phyloP scores from a whole-genome alignment of 768 basidiomycete genomes.

The Filobasidium floriforme region DNA sequence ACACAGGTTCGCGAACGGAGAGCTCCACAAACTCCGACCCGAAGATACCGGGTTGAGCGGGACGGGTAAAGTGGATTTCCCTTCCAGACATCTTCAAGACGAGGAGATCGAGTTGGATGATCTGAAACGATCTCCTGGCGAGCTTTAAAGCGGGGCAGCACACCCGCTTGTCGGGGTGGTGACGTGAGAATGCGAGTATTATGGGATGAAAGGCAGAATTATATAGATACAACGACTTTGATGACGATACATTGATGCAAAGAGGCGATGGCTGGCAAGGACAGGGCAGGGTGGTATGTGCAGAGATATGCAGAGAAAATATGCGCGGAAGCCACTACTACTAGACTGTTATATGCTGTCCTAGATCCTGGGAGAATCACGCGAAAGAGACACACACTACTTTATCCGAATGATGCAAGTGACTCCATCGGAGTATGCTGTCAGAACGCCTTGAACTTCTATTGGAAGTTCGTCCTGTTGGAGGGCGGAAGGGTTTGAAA shows the following conservation, averaged over 20 bases:
- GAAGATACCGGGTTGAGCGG: conserved; percentile 2
- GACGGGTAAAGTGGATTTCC: neutral
- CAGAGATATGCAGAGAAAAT: neutral
- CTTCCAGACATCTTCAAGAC: neutral
- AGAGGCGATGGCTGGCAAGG: neutral
- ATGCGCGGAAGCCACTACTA: neutral
- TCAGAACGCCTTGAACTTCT: conserved; percentile 38
- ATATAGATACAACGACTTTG: neutral
- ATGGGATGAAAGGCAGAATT: too few species aligned
- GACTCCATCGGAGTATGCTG: conserved; percentile 35
- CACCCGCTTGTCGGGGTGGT: neutral
- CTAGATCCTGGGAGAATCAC: too few species aligned
- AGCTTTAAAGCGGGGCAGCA: neutral
- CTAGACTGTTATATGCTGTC: too few species aligned
- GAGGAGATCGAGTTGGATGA: neutral
- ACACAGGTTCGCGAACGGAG: conserved; percentile 45
- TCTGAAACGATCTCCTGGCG: neutral
- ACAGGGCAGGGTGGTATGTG: neutral
- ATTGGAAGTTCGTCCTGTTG: conserved; percentile 24
- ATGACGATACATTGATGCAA: neutral
- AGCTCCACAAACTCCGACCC: conserved; percentile 42
- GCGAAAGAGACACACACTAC: neutral
- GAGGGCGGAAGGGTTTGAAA: neutral
- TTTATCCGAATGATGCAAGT: conserved; percentile 29
- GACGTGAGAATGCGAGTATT: neutral